Conservation (phyloP, 495 filamentous ascomycete genomes). For the Podospora pseudocomata region DNA sequence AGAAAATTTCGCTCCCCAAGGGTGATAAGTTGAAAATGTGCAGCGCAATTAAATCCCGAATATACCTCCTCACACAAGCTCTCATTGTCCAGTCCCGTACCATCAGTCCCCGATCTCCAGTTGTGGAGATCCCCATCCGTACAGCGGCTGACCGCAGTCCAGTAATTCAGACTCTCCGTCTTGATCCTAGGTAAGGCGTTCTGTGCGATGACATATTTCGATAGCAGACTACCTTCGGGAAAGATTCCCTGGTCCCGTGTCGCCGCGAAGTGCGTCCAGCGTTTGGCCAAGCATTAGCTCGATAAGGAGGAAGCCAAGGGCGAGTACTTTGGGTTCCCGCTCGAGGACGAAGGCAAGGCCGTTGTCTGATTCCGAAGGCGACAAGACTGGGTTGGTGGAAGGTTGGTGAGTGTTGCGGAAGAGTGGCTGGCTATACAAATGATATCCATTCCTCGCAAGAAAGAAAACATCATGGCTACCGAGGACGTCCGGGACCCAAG, state of each 20-base stretch:
- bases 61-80: constrained; percentile 3
- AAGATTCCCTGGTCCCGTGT: background rate
- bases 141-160: background rate
- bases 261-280: background rate
- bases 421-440: background rate
- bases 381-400: background rate
- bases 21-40: no score
- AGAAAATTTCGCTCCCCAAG: no score
- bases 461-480: constrained; percentile 29
- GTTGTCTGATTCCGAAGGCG: background rate
- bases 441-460: constrained; percentile 2
- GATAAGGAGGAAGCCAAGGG: constrained; percentile 1
- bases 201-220: background rate
- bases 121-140: background rate
- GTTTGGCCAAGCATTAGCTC: constrained; percentile 2
- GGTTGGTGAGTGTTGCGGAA: background rate
- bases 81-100: constrained; percentile 4
- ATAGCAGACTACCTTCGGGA: background rate
- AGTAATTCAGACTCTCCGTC: constrained; percentile 2
- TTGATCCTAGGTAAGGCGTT: background rate
- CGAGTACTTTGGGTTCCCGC: background rate
- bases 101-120: background rate
- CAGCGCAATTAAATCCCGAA: background rate
- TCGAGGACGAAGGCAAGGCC: background rate
- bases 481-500: constrained; percentile 23